Conservation (phyloP, 805 yeast genomes). For the Ogataea ramenticola region DNA sequence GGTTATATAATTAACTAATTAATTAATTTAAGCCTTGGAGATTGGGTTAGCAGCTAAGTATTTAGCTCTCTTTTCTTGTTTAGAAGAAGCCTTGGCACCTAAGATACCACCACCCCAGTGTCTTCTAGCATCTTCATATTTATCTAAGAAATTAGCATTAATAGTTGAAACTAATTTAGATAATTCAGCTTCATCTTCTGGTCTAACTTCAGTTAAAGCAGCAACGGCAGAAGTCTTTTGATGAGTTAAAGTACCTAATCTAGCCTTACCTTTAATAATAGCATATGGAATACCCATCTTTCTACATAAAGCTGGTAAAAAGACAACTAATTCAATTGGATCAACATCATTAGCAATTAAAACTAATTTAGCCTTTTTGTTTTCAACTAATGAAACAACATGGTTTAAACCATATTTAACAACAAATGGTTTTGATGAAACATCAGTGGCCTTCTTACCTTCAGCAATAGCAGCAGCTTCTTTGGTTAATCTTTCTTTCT, state of each 20-base stretch:
- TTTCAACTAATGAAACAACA: conserved; percentile 90
- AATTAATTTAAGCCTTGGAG: conserved; percentile 1
- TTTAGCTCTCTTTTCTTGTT: conserved; percentile 67
- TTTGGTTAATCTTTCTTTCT: conserved; percentile 95
- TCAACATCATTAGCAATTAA: conserved; percentile 96
- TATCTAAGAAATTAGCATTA: conserved; percentile 83
- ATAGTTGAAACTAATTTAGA: conserved; percentile 86
- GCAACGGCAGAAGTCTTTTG: conserved; percentile 94
- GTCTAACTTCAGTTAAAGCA: conserved; percentile 86
- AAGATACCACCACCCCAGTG: conserved; percentile 99
- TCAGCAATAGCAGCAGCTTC: conserved; percentile 98
- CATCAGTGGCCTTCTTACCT: conserved; percentile 94
- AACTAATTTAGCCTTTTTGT: conserved; percentile 94
- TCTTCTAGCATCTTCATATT: conserved; percentile 90
- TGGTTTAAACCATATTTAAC: conserved; percentile 98
- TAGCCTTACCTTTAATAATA: conserved; percentile 93
- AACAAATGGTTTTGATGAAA: conserved; percentile 89
- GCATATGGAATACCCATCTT: conserved; percentile 99
- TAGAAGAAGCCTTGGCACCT: conserved; percentile 87
- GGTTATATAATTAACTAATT: too few species aligned
- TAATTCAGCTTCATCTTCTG: conserved; percentile 90
- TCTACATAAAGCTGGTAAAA: conserved; percentile 96
- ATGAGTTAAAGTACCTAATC: conserved; percentile 94
- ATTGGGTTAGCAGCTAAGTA: conserved; percentile 27
- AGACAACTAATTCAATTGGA: conserved; percentile 93